Conservation (phyloP, 2,329 filamentous ascomycete species). For the Trichoderma cornu-damae region DNA sequence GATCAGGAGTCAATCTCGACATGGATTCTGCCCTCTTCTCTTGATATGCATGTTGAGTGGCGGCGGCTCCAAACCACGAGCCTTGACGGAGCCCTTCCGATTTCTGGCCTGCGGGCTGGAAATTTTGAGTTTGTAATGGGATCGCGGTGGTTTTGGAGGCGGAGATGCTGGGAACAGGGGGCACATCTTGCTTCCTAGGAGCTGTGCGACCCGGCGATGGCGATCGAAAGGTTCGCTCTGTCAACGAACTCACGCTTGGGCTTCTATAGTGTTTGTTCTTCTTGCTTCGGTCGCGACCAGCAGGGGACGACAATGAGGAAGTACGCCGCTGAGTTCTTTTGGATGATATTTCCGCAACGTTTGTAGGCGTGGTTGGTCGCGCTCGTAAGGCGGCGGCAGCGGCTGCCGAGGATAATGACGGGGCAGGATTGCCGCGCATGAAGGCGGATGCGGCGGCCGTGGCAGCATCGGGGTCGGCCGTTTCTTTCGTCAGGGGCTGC, state of each 20-base stretch:
- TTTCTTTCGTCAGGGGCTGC: constrained; percentile 59
- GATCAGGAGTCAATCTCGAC: constrained; percentile 29
- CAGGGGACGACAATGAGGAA: constrained; percentile 65
- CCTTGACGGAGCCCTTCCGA: constrained; percentile 37
- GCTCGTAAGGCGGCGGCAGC: constrained; percentile 80
- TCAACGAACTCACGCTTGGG: constrained; percentile 76
- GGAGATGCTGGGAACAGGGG: constrained; percentile 73
- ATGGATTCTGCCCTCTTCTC: constrained; percentile 41
- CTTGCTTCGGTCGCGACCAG: constrained; percentile 42
- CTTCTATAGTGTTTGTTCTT: constrained; percentile 54
- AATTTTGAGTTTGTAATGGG: constrained; percentile 44
- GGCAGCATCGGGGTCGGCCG: constrained; percentile 67
- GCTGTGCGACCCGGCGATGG: constrained; percentile 54
- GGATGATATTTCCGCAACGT: constrained; percentile 77
- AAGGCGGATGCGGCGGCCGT: constrained; percentile 80
- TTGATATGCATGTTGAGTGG: constrained; percentile 40
- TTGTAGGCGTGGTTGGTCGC: constrained; percentile 70
- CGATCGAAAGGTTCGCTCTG: constrained; percentile 78
- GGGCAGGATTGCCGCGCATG: constrained; percentile 59
- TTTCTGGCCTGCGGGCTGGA: constrained; percentile 51
- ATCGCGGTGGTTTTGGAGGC: constrained; percentile 25
- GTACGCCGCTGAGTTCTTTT: constrained; percentile 74
- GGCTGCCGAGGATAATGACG: constrained; percentile 73
- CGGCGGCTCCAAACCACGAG: constrained; percentile 47
- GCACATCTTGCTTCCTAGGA: constrained; percentile 45